Evolutionary conservation across 169 alveolate genomes (phyloP).

Genomic region (Plasmodium adleri): DNA sequence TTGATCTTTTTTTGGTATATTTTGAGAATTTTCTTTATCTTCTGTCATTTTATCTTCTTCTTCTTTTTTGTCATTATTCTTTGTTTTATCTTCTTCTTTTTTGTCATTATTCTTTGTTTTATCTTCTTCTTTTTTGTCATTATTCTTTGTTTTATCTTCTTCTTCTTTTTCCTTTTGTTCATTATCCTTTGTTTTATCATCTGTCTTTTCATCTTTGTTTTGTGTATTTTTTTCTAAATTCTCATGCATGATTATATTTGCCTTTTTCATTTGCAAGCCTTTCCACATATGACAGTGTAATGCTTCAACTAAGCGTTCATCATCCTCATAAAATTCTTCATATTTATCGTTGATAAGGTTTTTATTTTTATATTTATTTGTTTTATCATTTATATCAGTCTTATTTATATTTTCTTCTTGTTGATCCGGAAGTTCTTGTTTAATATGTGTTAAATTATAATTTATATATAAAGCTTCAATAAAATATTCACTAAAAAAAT

Average conservation of each 20-base stretch:
- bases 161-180: neutral
- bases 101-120: neutral
- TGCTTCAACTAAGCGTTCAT: slow-evolving; percentile 62
- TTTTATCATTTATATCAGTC: neutral
- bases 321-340: slow-evolving; percentile 39
- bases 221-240: neutral
- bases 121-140: neutral
- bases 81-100: neutral
- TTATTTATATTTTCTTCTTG: neutral
- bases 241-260: slow-evolving; percentile 6
- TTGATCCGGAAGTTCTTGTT: too few relatives aligned
- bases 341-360: neutral
- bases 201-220: neutral
- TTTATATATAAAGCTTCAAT: slow-evolving; percentile 63
- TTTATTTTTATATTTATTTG: slow-evolving; percentile 3
- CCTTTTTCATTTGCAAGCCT: slow-evolving; percentile 34
- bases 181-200: neutral
- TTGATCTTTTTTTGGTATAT: neutral
- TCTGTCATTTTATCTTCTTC: neutral
- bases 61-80: neutral
- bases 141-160: neutral
- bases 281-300: slow-evolving; percentile 74
- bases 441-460: slow-evolving; percentile 1
- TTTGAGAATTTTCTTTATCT: neutral
- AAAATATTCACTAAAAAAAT: slow-evolving; percentile 58